Base-by-base conservation (phyloP, 2,329 filamentous ascomycete species). In the Penicillium palitans region DNA sequence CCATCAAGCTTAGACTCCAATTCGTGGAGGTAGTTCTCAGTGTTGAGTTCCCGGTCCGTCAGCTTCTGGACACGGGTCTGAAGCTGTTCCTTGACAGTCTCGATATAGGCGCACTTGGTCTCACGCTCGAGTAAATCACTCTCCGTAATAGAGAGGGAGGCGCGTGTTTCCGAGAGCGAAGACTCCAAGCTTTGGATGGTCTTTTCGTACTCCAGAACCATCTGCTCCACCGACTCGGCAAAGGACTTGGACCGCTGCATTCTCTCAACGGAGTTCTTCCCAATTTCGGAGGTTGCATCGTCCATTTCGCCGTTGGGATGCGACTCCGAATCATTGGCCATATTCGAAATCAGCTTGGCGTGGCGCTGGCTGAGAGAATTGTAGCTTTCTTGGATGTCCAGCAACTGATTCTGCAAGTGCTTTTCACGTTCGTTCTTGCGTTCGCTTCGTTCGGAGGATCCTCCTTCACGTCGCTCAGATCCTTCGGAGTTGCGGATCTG, bases 161-260 rank as follows among this genome's bases (percentile, higher is more conserved):
- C 83, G 57, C 95, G 86, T 1, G 95, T 98, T 69, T 87, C 95
- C 0, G 93, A 93, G 15, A 99, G 84, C 2, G 93, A 97, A 51
- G 92, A 87, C 75, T 99, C 95, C 17, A 99, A 83, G 53, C 86
- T 89, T 73, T 98, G 93, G 50, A 99, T 99, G 0, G 96, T 99
- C 82, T 96, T 98, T 74, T 99, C 96, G 72, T 99, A 99, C 76
- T 99, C 95, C 49, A 98, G 80, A 3, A 99, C 91, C 24, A 99
- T 91, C 70, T 96, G 90, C 70, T 99, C 95, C 21, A 99, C 93
- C 29, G 93, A 93, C 72, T 96, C 90, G 1, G 93, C 93, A 72
- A 99, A 98, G 0, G 91, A 96, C 72, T 96, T 96, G 19, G 96
- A 99, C 41, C 95, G 88, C 72, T 97, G 96, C 63, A 98, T 79